Evolutionary conservation across 768 basidiomycete species (phyloP), one percentile per base, ranked within the genome.

Genomic region (Psilocybe cyanescens): DNA sequence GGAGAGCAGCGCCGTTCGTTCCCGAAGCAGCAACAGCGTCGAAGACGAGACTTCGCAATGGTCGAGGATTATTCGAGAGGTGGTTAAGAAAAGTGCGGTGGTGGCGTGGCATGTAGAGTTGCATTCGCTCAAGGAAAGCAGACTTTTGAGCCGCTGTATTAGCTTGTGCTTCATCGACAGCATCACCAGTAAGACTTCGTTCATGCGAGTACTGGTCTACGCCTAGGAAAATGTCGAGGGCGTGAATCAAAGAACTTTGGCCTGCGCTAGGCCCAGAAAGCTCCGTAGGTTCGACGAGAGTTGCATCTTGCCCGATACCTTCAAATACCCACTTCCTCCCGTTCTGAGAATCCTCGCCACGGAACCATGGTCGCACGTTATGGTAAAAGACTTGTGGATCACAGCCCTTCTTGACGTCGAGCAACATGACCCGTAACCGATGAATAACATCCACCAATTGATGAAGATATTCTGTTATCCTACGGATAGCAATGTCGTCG

Each of bases 221-320:
- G 11, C 89, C 88, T 8, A 92, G 79, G 69, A 92, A 92, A 30
- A 88, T 77, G 62, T 91, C 91, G 9, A 92, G 74, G 4, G 86
- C 84, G 59, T 92, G 91, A 11, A 95, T 83, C 19, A 94, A 76
- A 3, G 88, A 82, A 69, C 90, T 92, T 75, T 95, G 93, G 0
- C 92, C 93, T 1, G 93, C 93, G 64, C 87, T 90, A 7, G 93
- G 89, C 2, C 93, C 93, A 1, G 88, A 88, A 33, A 91, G 78
- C 64, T 90, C 83, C 5, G 74, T 76, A 1, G 83, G 83, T n/a
- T 75, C 64, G 8, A 68, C 68, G 6, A 84, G 74, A 3, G 74
- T 76, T 0, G 77, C 77, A 58, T 81, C 78, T 52, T 77, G 75
- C 5, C 81, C 82, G 8, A 86, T 74, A 3, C 89, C 90, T 55